A percentile compares a stretch with the other conserved stretches of the same genome.
Evolutionary conservation across 192 early-diverging fungal genomes (phyloP).

Genomic region (Cetraspora pellucida): DNA sequence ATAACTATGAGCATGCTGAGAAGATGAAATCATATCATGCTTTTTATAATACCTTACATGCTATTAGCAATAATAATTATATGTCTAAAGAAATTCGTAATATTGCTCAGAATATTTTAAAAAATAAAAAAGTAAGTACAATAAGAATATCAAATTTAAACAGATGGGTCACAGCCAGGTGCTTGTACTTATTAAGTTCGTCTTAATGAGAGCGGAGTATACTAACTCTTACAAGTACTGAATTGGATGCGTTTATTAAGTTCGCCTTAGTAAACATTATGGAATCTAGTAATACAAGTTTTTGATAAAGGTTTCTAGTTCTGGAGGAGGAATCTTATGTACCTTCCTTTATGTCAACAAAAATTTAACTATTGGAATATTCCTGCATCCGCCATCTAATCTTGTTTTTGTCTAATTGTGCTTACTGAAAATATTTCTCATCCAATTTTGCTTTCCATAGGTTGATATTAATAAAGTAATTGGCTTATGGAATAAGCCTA

Average conservation of each 20-base stretch:
- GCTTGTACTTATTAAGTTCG: conserved; percentile 5
- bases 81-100: neutral
- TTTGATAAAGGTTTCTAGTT: neutral
- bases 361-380: neutral
- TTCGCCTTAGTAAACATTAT: neutral
- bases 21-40: neutral
- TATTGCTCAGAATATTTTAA: neutral
- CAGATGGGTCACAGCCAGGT: neutral
- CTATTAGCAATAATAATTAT: neutral
- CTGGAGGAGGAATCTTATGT: neutral
- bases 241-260: neutral
- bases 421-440: too few relatives aligned
- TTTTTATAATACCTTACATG: neutral
- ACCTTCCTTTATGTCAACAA: neutral
- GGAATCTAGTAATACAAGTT: neutral
- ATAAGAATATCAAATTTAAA: neutral
- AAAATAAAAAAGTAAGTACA: neutral
- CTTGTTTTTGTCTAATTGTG: conserved; percentile 15
- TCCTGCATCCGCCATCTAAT: conserved; percentile 6
- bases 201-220: neutral
- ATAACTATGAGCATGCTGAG: neutral
- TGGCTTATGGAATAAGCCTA: too few relatives aligned
- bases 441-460: too few relatives aligned
- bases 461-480: too few relatives aligned
- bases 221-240: neutral